phyloP scores from a whole-genome alignment of 768 basidiomycete species.

The Pleurotus tuber-regium region DNA sequence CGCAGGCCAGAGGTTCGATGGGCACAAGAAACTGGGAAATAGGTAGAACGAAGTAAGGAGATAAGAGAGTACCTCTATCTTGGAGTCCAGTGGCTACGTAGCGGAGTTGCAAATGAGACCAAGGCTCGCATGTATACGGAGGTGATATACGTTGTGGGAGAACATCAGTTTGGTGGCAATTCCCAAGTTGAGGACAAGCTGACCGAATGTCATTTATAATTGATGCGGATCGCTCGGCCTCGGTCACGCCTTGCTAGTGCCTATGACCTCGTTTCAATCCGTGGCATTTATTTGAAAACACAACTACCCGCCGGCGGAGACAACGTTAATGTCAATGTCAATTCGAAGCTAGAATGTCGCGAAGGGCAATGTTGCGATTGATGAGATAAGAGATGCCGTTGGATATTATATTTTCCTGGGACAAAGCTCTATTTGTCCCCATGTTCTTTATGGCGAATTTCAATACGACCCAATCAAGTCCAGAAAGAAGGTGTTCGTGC shows the following conservation, averaged over 20 bases:
- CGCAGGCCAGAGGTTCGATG: no score
- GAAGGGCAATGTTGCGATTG: not conserved
- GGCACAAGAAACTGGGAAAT: no score
- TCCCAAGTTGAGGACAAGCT: not conserved
- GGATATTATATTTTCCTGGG: not conserved
- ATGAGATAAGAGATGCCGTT: not conserved
- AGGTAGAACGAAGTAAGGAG: slow-evolving; percentile 4
- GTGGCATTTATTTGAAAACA: not conserved
- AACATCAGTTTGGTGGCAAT: not conserved
- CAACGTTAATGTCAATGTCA: slow-evolving; percentile 1
- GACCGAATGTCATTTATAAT: not conserved
- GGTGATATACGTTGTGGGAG: slow-evolving; percentile 1
- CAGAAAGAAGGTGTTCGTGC: not conserved
- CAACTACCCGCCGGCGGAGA: not conserved
- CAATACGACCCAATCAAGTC: not conserved
- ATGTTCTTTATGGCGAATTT: no score
- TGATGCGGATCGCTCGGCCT: slow-evolving; percentile 3
- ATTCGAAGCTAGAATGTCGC: no score
- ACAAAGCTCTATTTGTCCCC: not conserved
- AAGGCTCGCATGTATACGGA: not conserved
- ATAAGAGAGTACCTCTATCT: not conserved
- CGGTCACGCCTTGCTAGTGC: slow-evolving; percentile 3
- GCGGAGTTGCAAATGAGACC: slow-evolving; percentile 10
- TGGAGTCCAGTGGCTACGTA: not conserved
- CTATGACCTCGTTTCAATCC: not conserved